phyloP scores from a whole-genome alignment of 352 stramenopile genomes.

The Pythium brachiatum region DNA sequence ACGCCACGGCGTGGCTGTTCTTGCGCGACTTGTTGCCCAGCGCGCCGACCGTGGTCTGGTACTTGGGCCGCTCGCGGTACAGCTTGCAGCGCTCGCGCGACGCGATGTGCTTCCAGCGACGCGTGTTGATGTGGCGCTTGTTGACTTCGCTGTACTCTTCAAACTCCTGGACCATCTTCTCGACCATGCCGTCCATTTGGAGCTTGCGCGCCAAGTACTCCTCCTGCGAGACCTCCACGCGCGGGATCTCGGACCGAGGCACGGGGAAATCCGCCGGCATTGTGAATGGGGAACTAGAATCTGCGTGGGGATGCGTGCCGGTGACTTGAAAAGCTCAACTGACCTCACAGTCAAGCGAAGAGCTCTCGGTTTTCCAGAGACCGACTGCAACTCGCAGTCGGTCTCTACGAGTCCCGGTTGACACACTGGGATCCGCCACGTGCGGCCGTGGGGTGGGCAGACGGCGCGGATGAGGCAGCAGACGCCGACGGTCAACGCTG shows the following conservation, averaged over 20 bases:
- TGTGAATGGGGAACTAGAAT: background rate
- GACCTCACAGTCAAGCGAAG: background rate
- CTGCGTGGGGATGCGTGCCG: background rate
- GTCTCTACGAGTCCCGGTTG: background rate
- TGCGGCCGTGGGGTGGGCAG: background rate
- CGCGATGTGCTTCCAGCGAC: conserved; percentile 25
- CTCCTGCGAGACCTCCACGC: conserved; percentile 18
- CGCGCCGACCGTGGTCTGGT: conserved; percentile 16
- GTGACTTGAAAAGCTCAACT: conserved; percentile 16
- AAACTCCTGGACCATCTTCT: conserved; percentile 31
- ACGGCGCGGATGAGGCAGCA: background rate
- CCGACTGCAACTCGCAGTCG: no score
- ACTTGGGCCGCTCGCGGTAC: conserved; percentile 26
- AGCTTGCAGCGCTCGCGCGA: conserved; percentile 24
- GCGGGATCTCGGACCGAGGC: conserved; percentile 31
- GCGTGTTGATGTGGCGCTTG: conserved; percentile 24
- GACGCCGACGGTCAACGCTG: background rate
- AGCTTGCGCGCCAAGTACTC: conserved; percentile 24
- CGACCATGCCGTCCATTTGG: conserved; percentile 31
- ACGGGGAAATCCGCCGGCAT: conserved; percentile 36
- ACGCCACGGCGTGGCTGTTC: conserved; percentile 7
- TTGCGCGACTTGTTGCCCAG: conserved; percentile 8
- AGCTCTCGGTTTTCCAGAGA: no score
- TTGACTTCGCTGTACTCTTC: conserved; percentile 28
- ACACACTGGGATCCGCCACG: no score